Evolutionary conservation across 2,329 filamentous ascomycete species (phyloP).

Genomic region (Apiospora saccharicola): DNA sequence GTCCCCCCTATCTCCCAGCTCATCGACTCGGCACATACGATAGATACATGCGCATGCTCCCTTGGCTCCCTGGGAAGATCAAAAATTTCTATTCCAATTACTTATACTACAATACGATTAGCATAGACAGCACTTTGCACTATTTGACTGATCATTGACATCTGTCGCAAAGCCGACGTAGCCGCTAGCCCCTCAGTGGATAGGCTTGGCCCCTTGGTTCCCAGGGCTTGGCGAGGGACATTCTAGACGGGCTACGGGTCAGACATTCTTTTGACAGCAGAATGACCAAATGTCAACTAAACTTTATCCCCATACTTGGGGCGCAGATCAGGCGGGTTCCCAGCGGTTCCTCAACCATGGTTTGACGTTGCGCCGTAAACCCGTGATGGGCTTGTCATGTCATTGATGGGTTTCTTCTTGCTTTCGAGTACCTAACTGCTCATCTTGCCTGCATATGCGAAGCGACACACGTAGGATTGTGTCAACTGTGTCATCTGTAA

Average conservation of each 20-base stretch:
- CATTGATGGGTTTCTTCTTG: neutral
- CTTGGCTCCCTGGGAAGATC: neutral
- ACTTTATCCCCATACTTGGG: constrained; percentile 12
- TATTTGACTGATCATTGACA: neutral
- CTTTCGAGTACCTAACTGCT: neutral
- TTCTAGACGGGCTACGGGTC: constrained; percentile 4
- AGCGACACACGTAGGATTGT: neutral
- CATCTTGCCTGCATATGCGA: neutral
- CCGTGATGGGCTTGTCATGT: neutral
- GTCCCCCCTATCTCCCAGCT: neutral
- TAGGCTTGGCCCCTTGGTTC: neutral
- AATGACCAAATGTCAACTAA: constrained; percentile 11
- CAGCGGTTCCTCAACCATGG: neutral
- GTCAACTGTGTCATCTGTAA: neutral
- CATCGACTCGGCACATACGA: no score
- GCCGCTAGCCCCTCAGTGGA: constrained; percentile 8
- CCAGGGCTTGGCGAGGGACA: neutral
- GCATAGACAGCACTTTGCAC: neutral
- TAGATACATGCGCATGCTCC: neutral
- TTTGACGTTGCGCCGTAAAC: neutral
- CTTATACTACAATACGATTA: no score
- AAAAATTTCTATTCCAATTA: no score
- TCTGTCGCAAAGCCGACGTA: neutral
- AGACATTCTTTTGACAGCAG: neutral
- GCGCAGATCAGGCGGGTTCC: neutral